Evolutionary conservation across 805 yeast species (phyloP), one percentile per base, ranked within the genome.

Genomic region (Candida morakotiae): DNA sequence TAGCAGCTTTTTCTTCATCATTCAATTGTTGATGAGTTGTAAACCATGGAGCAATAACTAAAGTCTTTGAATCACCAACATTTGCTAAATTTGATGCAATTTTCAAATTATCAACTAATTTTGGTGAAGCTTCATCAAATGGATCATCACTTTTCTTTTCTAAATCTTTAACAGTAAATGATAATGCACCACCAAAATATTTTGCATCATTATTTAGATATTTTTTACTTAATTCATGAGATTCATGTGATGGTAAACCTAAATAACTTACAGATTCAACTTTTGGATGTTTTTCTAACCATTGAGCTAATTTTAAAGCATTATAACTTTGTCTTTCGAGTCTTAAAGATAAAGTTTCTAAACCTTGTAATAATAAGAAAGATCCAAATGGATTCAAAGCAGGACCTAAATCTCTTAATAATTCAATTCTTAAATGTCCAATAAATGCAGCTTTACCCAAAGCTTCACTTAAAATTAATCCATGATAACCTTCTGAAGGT

Each of bases 401-500:
- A 47, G 97, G 91, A 50, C 98, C 98, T 45, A 87, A 72, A 65
- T 91, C 98, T 71, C 98, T 83, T 51, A 88, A 69, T 45, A 86
- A 70, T 67, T 87, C 96, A 45, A 83, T 75, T 70, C 96, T 82
- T 36, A 78, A 79, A 53, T 83, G 91, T 11, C 79, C 81, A 52
- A 84, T 81, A 64, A 71, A 89, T 5, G 96, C 95, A 46, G 74
- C 65, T 43, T 78, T 75, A 35, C 95, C 96, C 45, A 88, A 75
- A 28, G 87, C 83, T 43, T 88, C 95, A 56, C 80, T 81, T 56
- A 85, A 75, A 21, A 84, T 69, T 52, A 86, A 71, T 23, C 97
- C 98, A 56, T 91, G 96, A 67, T 89, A 91, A 43, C 96, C 95
- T 60, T 85, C 95, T 35, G 91, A 79, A 23, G 98, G 98, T 60